Base-by-base conservation (phyloP, 805 yeast species). In the Nakazawaea wickerhamii region DNA sequence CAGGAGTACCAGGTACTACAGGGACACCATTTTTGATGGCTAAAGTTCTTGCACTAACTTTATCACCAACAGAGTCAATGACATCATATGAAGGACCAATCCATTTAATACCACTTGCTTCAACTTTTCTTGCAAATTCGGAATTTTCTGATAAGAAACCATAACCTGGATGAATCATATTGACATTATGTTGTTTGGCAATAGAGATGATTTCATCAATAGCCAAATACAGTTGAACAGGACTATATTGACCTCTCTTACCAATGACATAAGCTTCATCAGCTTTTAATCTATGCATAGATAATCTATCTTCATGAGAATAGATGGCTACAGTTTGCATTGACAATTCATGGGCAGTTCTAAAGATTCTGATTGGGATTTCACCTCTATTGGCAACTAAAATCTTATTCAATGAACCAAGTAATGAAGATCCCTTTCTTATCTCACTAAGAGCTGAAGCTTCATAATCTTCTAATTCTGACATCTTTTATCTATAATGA, bases 261-360 rank as follows among this genome's bases (percentile, higher is more conserved):
- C 98, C 99, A 58, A 91, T 85, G 47, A 81, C 93, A 57, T 90
- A 91, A 27, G 95, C 85, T 67, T 88, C 96, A 60, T 88, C 96
- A 11, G 96, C 93, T 67, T 88, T 93, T 60, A 91, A 71, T 57
- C 97, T 75, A 68, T 93, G 98, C 90, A 89, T 87, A 10, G 95
- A 84, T 55, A 91, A 72, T 49, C 95, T 73, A 64, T 91, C 99
- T 67, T 93, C 97, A 61, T 91, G 95, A 27, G 97, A 89, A 65
- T 89, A 91, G 59, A 91, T 84, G 36, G 98, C 99, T 32, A 93
- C 96, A 0, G 99, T 90, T 58, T 86, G 89, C 95, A 93, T 87
- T 18, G 95, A 84, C 58, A 91, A 73, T 66, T 91, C 99, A 67
- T 93, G 99, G 48, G 99, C 99, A 28, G 97, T 83, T 68, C 99